Evolutionary conservation across 768 basidiomycete species (phyloP).

Genomic region (Lactarius akahatsu): DNA sequence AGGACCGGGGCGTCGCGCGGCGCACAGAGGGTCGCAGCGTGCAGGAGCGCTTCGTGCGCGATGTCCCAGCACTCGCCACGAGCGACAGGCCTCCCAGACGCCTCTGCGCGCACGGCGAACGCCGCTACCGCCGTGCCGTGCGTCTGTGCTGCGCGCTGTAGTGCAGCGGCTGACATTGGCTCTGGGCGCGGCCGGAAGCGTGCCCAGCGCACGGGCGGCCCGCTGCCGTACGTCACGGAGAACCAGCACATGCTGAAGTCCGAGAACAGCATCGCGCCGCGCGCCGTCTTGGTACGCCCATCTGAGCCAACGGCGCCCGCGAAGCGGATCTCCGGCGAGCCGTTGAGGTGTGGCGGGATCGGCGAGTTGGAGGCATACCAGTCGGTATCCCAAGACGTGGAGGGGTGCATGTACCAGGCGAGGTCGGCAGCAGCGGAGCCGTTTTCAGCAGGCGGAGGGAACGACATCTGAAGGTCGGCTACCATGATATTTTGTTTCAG

Average conservation of each 20-base stretch:
- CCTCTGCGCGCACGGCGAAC: conserved; percentile 48
- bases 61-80: conserved; percentile 61
- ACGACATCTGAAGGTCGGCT: conserved; percentile 35
- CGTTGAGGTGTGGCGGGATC: conserved; percentile 38
- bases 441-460: conserved; percentile 37
- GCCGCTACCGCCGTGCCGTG: conserved; percentile 51
- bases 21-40: conserved; percentile 40
- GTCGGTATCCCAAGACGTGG: conserved; percentile 41
- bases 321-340: conserved; percentile 32
- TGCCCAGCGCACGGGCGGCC: conserved; percentile 38
- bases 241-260: conserved; percentile 54
- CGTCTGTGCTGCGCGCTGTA: conserved; percentile 45
- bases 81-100: conserved; percentile 45
- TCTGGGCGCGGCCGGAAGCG: conserved; percentile 43
- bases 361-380: conserved; percentile 42
- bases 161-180: conserved; percentile 36
- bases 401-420: conserved; percentile 45
- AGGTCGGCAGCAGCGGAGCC: conserved; percentile 45
- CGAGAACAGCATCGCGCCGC: conserved; percentile 44
- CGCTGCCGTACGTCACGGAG: conserved; percentile 41
- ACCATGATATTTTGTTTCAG: not conserved
- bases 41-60: conserved; percentile 49
- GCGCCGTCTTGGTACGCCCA: conserved; percentile 34
- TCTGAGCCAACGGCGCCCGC: conserved; percentile 37
- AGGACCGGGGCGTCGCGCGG: conserved; percentile 48